Percentiles rank a stretch among this genome's conserved stretches.
phyloP scores from a whole-genome alignment of 2,329 filamentous ascomycete species.

The Hortaea sp. region DNA sequence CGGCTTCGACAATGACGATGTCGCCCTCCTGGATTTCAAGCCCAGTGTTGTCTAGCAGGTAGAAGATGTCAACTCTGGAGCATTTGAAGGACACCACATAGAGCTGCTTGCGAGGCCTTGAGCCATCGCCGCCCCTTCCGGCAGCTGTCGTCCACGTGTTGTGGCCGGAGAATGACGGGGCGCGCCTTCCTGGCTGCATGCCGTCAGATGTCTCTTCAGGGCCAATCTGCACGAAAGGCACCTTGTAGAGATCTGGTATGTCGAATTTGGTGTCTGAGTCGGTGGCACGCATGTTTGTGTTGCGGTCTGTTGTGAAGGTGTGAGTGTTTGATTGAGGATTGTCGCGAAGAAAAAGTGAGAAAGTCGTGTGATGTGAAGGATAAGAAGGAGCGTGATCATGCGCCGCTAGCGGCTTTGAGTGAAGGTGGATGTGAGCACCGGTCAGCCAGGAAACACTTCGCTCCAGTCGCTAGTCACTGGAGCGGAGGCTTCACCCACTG shows the following conservation, averaged over 20 bases:
- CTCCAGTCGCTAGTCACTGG: no score
- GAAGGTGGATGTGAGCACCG: no score
- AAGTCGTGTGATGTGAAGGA: no score
- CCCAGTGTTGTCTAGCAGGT: constrained; percentile 90
- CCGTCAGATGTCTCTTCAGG: constrained; percentile 14
- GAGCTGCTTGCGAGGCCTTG: constrained; percentile 42
- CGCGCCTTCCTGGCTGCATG: constrained; percentile 10
- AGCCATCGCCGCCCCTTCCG: background rate
- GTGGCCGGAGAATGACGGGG: constrained; percentile 9
- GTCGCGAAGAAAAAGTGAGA: no score
- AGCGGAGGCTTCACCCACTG: no score
- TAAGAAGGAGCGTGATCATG: no score
- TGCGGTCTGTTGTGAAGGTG: background rate
- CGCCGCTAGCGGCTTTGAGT: no score
- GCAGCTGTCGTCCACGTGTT: constrained; percentile 1
- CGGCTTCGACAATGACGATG: constrained; percentile 92
- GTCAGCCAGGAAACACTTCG: no score
- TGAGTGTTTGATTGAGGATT: background rate
- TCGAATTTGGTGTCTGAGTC: constrained; percentile 3
- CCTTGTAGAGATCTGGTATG: constrained; percentile 21
- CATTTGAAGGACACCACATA: constrained; percentile 97
- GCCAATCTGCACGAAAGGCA: constrained; percentile 15
- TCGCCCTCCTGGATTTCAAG: constrained; percentile 84
- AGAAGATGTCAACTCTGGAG: constrained; percentile 88
- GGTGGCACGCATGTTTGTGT: background rate